Base-by-base conservation (phyloP, 2,329 filamentous ascomycete species). In the Penicillium janthinellum region DNA sequence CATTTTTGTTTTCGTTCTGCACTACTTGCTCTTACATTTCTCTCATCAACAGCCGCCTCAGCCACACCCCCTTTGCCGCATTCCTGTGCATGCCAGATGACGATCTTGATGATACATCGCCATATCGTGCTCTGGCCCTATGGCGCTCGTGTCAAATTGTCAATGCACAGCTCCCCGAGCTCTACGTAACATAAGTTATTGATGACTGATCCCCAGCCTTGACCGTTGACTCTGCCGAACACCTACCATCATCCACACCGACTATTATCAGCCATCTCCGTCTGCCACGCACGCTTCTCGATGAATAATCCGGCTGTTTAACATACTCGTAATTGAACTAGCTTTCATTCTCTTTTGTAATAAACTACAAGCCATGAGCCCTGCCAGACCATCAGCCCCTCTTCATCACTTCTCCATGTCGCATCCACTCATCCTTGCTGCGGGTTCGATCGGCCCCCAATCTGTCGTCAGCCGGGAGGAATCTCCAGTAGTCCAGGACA, bases 381-480 rank as follows among this genome's bases (percentile, higher is more conserved):
- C 14, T 47, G 3, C 44, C 25, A 47, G 14, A 10, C 14, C 7
- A 22, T 5, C 25, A 28, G 1, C 22, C 20, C 11, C 11, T 28
- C 42, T 25, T 20, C 12, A n/a, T 45, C 1, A 41, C 17, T 17
- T 47, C 7, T 45, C 35, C 35, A 37, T 4, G 31, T 20, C 48
- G 31, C 48, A 37, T 51, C 35, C 17, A n/a, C 15, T 20, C 41
- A 31, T 28, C 44, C 25, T 22, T 47, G 25, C 25, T 31, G 44
- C 48, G 20, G 48, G 52, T 44, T 62, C 50, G 59, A 62, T 64
- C 60, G 52, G 53, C 54, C 54, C 39, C 44, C 54, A 64, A 47
- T 31, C 28, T 62, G 57, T 63, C 58, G 60, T 64, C 63, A 64
- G 57, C 49, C 48, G 47, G 56, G 56, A 55, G 47, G 47, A 37